Conservation (phyloP, 441 rosid genomes). For the Adansonia madagascariensis region DNA sequence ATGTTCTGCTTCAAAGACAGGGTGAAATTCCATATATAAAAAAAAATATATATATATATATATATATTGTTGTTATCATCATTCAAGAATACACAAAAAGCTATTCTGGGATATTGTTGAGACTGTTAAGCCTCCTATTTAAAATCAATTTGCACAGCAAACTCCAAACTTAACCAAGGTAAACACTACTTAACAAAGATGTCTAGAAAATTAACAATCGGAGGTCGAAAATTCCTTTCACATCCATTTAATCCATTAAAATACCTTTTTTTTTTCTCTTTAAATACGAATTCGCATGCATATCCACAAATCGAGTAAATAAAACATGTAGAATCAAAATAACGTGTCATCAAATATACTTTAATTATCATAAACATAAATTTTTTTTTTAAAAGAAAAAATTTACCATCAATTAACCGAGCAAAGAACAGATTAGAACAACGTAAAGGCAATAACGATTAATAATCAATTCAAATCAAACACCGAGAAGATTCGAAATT, state of each 20-base stretch:
- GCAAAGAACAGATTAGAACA: neutral
- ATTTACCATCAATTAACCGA: neutral
- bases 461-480: constrained; percentile 16
- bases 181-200: neutral
- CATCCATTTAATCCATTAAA: constrained; percentile 12
- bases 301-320: neutral
- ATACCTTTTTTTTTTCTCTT: neutral
- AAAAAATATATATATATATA: too few species aligned
- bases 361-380: neutral
- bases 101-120: neutral
- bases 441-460: neutral
- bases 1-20: neutral
- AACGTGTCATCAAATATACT: neutral
- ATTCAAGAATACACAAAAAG: constrained; percentile 8
- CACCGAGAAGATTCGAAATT: neutral
- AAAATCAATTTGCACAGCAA: neutral
- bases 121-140: neutral
- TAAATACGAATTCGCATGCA: neutral
- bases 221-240: constrained; percentile 6
- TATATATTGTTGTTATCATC: neutral
- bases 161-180: neutral
- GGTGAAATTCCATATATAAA: neutral
- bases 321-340: neutral
- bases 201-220: neutral
- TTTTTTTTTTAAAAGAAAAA: neutral